Evolutionary conservation across 148 eudicot species (phyloP).

Genomic region (Agrostemma githago): DNA sequence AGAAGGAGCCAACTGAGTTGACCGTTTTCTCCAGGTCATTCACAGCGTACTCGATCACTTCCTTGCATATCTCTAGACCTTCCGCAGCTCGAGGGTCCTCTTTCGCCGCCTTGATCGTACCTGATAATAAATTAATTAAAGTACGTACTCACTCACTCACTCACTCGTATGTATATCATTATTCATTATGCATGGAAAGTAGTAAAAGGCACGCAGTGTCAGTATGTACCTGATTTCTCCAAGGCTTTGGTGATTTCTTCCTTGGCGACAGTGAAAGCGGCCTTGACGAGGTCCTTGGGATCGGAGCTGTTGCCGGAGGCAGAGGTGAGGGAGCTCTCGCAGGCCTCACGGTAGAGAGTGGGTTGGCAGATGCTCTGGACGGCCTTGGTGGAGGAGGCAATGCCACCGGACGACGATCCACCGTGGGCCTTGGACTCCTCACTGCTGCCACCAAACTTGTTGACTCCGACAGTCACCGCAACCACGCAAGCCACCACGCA

Average conservation of each 20-base stretch:
- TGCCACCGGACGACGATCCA: constrained; percentile 4
- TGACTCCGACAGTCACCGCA: constrained; percentile 23
- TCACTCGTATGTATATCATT: no score
- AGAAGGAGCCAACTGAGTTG: constrained; percentile 16
- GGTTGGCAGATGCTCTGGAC: constrained; percentile 46
- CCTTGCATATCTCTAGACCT: constrained; percentile 41
- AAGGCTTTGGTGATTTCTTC: constrained; percentile 31
- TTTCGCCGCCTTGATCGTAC: constrained; percentile 30
- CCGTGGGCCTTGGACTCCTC: background rate
- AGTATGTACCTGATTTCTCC: constrained; percentile 29
- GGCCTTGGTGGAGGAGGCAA: constrained; percentile 35
- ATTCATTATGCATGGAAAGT: background rate
- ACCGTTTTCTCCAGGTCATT: constrained; percentile 41
- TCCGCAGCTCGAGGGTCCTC: constrained; percentile 37
- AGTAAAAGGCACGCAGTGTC: no score
- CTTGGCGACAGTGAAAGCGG: constrained; percentile 34
- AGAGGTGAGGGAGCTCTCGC: constrained; percentile 28
- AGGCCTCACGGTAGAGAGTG: constrained; percentile 39
- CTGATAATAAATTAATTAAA: background rate
- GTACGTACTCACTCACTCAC: no score
- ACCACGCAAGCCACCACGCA: constrained; percentile 30
- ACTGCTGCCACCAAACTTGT: constrained; percentile 10
- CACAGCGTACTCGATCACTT: constrained; percentile 38
- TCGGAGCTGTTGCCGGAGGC: constrained; percentile 31
- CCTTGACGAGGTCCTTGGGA: constrained; percentile 40